Evolutionary conservation across 2,329 filamentous ascomycete genomes (phyloP), one percentile per base, ranked within the genome.

Genomic region (Aureobasidium vineae): DNA sequence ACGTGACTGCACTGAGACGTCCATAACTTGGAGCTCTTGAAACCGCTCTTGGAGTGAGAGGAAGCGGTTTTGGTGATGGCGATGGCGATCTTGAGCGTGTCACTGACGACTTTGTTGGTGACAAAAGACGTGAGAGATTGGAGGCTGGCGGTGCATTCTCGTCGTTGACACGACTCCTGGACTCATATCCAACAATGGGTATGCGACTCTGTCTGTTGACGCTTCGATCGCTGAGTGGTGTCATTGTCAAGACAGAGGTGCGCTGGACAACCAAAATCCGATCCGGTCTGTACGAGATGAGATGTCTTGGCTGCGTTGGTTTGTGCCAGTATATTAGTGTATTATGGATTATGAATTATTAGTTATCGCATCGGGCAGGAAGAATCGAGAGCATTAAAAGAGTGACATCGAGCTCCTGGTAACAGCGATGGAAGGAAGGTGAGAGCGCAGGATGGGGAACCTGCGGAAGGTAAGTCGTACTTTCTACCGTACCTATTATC

Each of bases 81-180:
- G 66, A 61, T n/a, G 47, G 23, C 19, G 69, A 52, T 36, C 65
- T 33, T 21, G 68, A 57, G 57, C 71, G 73, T 8, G 70, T 70
- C 3, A 71, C 68, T n/a, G 73, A 75, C 16, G 73, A 67, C 47
- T 71, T 72, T 13, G 73, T 73, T 16, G 69, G 69, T 15, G 70
- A 67, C 33, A 73, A 54, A n/a, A 73, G 69, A 40, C 69, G 71
- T 33, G 68, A 49, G 33, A 59, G 45, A 63, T 56, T 33, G 63
- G 65, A 59, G 13, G n/a, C 19, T 66, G 56, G 66, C 8, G 49
- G 63, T 23, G 65, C 36, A 47, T 71, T 72, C 56, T 70, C 72
- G 38, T 69, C 68, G 49, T 54, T 68, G 64, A 56, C 40, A 38
- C 66, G 68, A 38, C 11, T 60, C 56, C 53, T 56, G 57, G 59